A percentile compares a stretch with the other conserved stretches of the same genome.
phyloP scores from a whole-genome alignment of 768 basidiomycete species.

The Mycena sanguinolenta region DNA sequence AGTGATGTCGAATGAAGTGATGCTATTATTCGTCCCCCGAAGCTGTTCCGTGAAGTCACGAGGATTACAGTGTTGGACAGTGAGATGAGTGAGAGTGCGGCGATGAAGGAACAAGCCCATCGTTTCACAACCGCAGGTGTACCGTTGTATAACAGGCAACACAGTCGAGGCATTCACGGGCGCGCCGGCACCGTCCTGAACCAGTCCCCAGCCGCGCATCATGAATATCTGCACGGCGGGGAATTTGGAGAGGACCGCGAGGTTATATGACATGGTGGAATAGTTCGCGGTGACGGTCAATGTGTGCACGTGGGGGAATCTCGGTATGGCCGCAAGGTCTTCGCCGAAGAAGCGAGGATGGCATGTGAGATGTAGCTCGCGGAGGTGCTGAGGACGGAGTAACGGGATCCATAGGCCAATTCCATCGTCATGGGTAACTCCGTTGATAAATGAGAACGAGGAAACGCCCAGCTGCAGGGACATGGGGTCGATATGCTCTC shows the following conservation, averaged over 20 bases:
- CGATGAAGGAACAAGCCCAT: not conserved
- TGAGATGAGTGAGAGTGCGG: not conserved
- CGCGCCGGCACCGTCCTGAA: not conserved
- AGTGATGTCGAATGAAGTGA: not conserved
- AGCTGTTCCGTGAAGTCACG: not conserved
- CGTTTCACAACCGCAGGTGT: not conserved
- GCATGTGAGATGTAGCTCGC: not conserved
- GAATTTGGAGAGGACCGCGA: not conserved
- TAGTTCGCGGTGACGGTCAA: not conserved
- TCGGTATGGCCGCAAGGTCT: not conserved
- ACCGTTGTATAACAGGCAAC: not conserved
- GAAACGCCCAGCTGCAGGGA: not conserved
- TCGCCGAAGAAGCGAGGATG: not conserved
- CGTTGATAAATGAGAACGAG: not conserved
- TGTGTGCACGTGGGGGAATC: not conserved
- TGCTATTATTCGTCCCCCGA: not conserved
- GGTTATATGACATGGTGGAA: not conserved
- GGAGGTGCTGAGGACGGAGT: constrained; percentile 3
- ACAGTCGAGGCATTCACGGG: too few species aligned
- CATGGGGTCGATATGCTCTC: not conserved
- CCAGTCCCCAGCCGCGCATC: not conserved
- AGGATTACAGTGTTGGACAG: not conserved
- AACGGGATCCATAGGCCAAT: not conserved
- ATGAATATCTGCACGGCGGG: constrained; percentile 2
- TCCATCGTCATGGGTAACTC: not conserved